Evolutionary conservation across 495 filamentous ascomycete genomes (phyloP).

Genomic region (Neurospora terricola): DNA sequence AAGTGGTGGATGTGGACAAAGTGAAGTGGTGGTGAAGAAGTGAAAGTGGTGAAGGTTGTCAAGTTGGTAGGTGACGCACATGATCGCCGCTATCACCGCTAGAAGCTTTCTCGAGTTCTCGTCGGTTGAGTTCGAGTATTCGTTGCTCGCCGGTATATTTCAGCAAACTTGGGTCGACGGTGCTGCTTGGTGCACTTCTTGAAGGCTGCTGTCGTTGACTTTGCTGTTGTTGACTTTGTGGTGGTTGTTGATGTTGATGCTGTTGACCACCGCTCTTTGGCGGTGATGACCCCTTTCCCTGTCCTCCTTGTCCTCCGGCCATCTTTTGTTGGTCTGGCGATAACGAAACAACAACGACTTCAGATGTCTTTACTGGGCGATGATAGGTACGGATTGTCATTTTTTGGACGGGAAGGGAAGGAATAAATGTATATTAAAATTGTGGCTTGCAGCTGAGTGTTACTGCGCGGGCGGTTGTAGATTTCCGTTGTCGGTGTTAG

Average conservation of each 20-base stretch:
- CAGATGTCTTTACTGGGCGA: not conserved
- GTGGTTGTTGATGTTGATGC: not conserved
- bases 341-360: not conserved
- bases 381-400: not conserved
- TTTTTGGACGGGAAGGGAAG: not conserved
- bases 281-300: not conserved
- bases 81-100: not conserved
- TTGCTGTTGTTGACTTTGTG: not conserved
- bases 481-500: not conserved
- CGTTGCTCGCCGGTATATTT: not conserved
- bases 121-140: not conserved
- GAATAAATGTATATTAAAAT: not conserved
- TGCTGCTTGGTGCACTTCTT: not conserved
- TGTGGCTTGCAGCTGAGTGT: not conserved
- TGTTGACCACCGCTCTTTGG: not conserved
- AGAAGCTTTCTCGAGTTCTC: not conserved
- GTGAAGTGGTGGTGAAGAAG: no score
- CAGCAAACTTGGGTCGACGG: not conserved
- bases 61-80: not conserved
- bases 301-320: not conserved
- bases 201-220: not conserved
- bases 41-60: not conserved
- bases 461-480: not conserved
- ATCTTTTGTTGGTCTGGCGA: not conserved
- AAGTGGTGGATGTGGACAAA: no score